Evolutionary conservation across 306 rosid species (phyloP), one percentile per base, ranked within the genome.

Genomic region (Coriaria nepalensis): DNA sequence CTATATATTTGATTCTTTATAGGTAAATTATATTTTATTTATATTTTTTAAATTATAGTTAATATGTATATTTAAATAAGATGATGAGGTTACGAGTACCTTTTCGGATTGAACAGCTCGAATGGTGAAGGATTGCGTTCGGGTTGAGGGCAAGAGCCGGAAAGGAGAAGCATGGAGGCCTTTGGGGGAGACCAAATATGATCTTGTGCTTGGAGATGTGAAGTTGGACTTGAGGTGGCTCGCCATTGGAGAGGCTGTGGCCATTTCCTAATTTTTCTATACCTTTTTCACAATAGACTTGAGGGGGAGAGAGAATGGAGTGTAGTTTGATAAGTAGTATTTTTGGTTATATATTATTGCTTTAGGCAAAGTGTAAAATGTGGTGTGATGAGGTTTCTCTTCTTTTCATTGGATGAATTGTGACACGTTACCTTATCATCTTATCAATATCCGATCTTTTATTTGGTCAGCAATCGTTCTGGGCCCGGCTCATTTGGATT

Each of bases 201-300:
- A 67, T 64, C 75, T 76, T 4, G 68, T 33, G 60, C 56, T 52
- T 5, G 76, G 70, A 6, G 93, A 71, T 47, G 78, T 74, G 74
- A 90, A 90, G 75, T 51, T 61, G 50, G 94, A 81, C 62, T 74
- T 81, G 59, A 90, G 90, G 40, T 84, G 97, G 77, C 86, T 84
- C 2, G 78, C 93, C 81, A 90, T 81, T 59, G 97, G 86, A 10
- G 93, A 70, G 57, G 84, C 74, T 34, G 82, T 64, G 50, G 95
- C 87, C 95, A 84, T 84, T n/a, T 58, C 52, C 40, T 59, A 20
- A 20, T 20, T 1, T 1, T 20, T 20, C 29, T 20, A 20, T 20
- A 20, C 3, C 29, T 20, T 20, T 3, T 20, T 20, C 29, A 20
- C 29, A 20, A 20, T 3, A 20, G 29, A 20, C 29, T 20, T 1